Conservation (phyloP, 2,329 filamentous ascomycete species). For the Plenodomus biglobosus region DNA sequence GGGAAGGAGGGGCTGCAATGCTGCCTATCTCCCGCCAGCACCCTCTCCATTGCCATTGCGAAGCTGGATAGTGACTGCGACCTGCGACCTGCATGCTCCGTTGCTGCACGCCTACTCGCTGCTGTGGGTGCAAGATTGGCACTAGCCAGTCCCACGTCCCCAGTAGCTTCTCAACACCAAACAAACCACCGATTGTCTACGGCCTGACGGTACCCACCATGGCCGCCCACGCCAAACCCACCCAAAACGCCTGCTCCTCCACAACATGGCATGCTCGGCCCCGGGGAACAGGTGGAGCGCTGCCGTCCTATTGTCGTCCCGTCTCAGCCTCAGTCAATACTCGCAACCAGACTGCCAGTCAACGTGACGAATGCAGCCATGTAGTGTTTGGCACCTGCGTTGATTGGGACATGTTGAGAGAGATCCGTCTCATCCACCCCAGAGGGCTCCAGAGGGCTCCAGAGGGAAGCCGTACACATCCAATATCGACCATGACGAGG, state of each 20-base stretch:
- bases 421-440: not conserved
- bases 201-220: slow-evolving; percentile 14
- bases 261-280: slow-evolving; percentile 6
- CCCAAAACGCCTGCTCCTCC: slow-evolving; percentile 12
- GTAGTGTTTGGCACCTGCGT: not conserved
- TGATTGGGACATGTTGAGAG: not conserved
- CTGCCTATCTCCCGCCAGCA: not conserved
- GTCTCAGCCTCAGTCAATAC: not conserved
- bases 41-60: not conserved
- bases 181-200: slow-evolving; percentile 13
- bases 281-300: slow-evolving; percentile 17
- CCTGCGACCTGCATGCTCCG: not conserved
- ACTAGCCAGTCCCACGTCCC: slow-evolving; percentile 20
- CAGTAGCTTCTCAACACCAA: slow-evolving; percentile 36
- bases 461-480: not conserved
- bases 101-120: slow-evolving; percentile 9
- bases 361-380: not conserved
- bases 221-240: too few relatives aligned
- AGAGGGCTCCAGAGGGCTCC: too few relatives aligned
- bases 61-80: not conserved
- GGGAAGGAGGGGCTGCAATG: not conserved
- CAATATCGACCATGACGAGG: not conserved
- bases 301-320: not conserved
- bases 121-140: slow-evolving; percentile 15
- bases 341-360: too few relatives aligned